Conservation (phyloP, 1,284 basidiomycete genomes). For the Naganishia sp. region DNA sequence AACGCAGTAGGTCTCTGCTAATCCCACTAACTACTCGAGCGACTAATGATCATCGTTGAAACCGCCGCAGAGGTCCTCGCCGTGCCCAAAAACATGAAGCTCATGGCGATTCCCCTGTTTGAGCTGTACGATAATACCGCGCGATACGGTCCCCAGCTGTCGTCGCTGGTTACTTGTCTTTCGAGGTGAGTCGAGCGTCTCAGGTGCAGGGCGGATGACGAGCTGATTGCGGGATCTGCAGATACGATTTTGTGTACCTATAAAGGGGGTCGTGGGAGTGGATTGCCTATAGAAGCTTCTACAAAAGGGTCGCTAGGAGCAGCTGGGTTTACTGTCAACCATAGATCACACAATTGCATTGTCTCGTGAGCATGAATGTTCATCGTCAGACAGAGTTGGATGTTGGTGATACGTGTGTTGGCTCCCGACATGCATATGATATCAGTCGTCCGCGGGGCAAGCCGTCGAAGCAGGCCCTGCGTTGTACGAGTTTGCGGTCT, state of each 20-base stretch:
- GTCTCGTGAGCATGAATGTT: background rate
- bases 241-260: conserved; percentile 35
- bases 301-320: background rate
- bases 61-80: conserved; percentile 76
- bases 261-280: background rate
- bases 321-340: background rate
- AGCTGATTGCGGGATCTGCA: background rate
- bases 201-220: background rate
- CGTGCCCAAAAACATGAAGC: conserved; percentile 98
- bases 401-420: no score
- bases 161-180: conserved; percentile 82
- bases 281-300: background rate
- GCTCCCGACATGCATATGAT: no score
- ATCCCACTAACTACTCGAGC: conserved; percentile 1
- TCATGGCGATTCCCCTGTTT: conserved; percentile 90
- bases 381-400: no score
- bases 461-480: no score
- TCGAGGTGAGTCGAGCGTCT: background rate
- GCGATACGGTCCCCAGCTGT: conserved; percentile 88
- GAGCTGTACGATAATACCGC: conserved; percentile 97
- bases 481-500: no score
- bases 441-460: no score
- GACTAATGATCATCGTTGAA: conserved; percentile 1
- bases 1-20: conserved; percentile 68
- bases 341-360: background rate